Evolutionary conservation across 352 stramenopile species (phyloP), one percentile per base, ranked within the genome.

Genomic region (Phytophthora pistaciae): DNA sequence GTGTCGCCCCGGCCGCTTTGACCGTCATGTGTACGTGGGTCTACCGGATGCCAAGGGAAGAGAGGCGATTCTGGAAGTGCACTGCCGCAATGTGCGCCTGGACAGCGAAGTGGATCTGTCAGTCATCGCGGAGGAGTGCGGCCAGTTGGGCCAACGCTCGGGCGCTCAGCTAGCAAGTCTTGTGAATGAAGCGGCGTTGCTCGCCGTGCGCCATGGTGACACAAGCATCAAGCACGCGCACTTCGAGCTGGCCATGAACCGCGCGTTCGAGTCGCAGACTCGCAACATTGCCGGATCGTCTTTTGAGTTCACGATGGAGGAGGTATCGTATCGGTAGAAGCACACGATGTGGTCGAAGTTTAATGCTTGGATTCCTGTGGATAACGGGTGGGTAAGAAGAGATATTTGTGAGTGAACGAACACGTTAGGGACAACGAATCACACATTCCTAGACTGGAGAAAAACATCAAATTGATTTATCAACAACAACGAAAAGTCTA

Each of bases 1-100:
- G n/a, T 94, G 98, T 64, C 93, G 97, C 23, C 96, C 97, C 13
- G 97, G 97, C 11, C 93, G 97, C 64, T 99, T 99, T 67, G 97
- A 99, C 68, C 91, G 96, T 23, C 97, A 98, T 75, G 94, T 99
- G 23, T 98, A 97, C 55, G 96, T 99, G 5, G 95, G 98, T 31
- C 75, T 99, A 8, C 96, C 97, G 0, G 94, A 99, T 74, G 85
- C 88, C 52, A 93, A 93, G 38, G 96, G 96, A 9, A 91, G 97
- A 27, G 91, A 95, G 23, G 86, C 83, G 27, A 95, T 96, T 60
- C 62, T 96, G 27, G 72, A 82, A 16, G 85, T 95, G 4, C 88
- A 95, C 54, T 82, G 72, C 40, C 87, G 87, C 38, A 79, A 78
- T 29, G 85, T 95, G 14, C 77, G 80, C 5, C 66, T 94, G 1